Evolutionary conservation across 345 rosid species (phyloP).

Genomic region (Barbarea vulgaris): DNA sequence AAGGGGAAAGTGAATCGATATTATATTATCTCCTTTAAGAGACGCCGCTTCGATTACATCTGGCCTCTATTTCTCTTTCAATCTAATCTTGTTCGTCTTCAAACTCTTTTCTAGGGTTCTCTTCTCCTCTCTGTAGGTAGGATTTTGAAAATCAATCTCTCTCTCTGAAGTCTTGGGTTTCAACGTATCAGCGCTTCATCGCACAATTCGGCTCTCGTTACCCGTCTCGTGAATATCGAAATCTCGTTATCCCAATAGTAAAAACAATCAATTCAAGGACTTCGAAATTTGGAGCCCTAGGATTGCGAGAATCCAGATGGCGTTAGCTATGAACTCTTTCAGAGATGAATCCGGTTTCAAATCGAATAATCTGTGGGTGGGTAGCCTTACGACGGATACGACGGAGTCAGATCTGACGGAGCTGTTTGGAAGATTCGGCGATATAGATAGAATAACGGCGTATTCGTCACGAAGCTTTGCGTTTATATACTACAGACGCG

Average conservation of each 20-base stretch:
- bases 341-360: slow-evolving; percentile 43
- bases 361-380: slow-evolving; percentile 86
- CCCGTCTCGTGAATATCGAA: slow-evolving; percentile 1
- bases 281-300: not conserved
- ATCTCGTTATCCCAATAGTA: not conserved
- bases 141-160: not conserved
- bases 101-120: slow-evolving; percentile 38
- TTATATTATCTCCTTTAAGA: slow-evolving; percentile 4
- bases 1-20: not conserved
- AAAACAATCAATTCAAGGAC: slow-evolving; percentile 4
- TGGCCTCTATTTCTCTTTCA: slow-evolving; percentile 10
- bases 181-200: slow-evolving; percentile 1
- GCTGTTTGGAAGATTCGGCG: slow-evolving; percentile 64
- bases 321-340: slow-evolving; percentile 45
- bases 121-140: slow-evolving; percentile 27
- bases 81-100: slow-evolving; percentile 6
- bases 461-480: slow-evolving; percentile 75
- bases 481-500: slow-evolving; percentile 73
- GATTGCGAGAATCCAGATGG: slow-evolving; percentile 36
- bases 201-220: not conserved
- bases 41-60: slow-evolving; percentile 5
- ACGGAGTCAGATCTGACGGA: slow-evolving; percentile 72
- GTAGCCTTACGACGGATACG: slow-evolving; percentile 62
- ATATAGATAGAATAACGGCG: slow-evolving; percentile 71
- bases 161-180: not conserved